These are phyloP conservation scores for Aplosporella prunicola DNA, from an alignment of 2,329 filamentous ascomycete genomes.

Conservation along the genomic window DNA sequence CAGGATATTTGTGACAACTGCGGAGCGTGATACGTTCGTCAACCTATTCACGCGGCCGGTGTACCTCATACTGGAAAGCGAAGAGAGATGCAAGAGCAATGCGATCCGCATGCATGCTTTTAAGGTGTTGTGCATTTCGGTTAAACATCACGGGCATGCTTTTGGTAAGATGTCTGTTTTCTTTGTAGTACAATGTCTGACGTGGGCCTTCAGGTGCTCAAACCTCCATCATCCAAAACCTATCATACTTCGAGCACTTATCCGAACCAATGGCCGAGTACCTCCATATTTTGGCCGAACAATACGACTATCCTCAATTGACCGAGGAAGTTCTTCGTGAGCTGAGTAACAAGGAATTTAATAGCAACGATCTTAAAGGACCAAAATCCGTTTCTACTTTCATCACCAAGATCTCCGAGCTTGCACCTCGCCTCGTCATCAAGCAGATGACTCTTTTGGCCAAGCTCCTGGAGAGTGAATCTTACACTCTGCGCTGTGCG, in stretches of 20 bases:
- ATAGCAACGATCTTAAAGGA: slow-evolving; percentile 87
- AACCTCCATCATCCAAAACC: slow-evolving; percentile 93
- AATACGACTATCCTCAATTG: slow-evolving; percentile 94
- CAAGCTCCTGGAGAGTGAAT: slow-evolving; percentile 94
- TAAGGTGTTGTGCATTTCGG: slow-evolving; percentile 89
- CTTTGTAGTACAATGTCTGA: slow-evolving; percentile 13
- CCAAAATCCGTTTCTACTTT: slow-evolving; percentile 95
- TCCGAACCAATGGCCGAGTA: slow-evolving; percentile 99
- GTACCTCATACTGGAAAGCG: slow-evolving; percentile 89
- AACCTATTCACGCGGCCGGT: slow-evolving; percentile 84
- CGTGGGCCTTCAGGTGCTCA: slow-evolving; percentile 59
- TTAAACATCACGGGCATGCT: slow-evolving; percentile 95
- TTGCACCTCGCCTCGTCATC: slow-evolving; percentile 83
- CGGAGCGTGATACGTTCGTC: slow-evolving; percentile 91
- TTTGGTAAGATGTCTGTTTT: slow-evolving; percentile 55
- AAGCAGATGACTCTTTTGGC: slow-evolving; percentile 95
- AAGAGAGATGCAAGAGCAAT: slow-evolving; percentile 81
- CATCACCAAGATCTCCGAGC: slow-evolving; percentile 83
- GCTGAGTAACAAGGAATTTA: slow-evolving; percentile 95
- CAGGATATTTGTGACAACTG: slow-evolving; percentile 91
- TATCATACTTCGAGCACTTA: slow-evolving; percentile 98
- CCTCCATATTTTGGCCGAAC: slow-evolving; percentile 86
- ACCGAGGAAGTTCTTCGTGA: slow-evolving; percentile 90
- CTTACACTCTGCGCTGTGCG: slow-evolving; percentile 85
- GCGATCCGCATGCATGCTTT: slow-evolving; percentile 93